A percentile compares a stretch with the other conserved stretches of the same genome.
Evolutionary conservation across 1,284 basidiomycete genomes (phyloP).

Genomic region (Naganishia albida): DNA sequence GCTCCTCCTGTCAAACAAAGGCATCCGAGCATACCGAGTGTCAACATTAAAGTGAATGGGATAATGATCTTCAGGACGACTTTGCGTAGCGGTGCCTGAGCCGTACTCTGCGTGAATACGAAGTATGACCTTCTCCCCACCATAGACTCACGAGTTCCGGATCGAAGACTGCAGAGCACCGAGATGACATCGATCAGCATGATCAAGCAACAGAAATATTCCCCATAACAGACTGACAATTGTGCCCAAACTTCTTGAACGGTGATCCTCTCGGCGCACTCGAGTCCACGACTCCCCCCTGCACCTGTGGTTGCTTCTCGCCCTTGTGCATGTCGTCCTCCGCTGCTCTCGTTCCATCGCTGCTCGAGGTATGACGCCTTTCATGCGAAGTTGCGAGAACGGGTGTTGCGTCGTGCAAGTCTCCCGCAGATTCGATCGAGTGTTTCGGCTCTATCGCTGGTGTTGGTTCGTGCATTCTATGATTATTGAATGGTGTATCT

Average conservation of each 20-base stretch:
- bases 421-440: too few relatives aligned
- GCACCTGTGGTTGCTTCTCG: neutral
- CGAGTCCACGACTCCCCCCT: neutral
- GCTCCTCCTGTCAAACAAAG: neutral
- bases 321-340: neutral
- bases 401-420: too few relatives aligned
- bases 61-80: conserved; percentile 30
- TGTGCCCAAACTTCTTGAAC: conserved; percentile 21
- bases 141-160: conserved; percentile 24
- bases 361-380: conserved; percentile 14
- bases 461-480: too few relatives aligned
- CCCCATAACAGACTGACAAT: conserved; percentile 14
- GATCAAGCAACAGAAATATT: too few relatives aligned
- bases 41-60: neutral
- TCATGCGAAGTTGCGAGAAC: neutral
- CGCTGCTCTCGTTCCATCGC: conserved; percentile 10
- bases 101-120: neutral
- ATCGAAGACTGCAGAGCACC: conserved; percentile 28
- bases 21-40: conserved; percentile 4
- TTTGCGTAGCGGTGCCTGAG: conserved; percentile 30
- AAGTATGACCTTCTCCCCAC: neutral
- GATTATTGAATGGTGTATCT: too few relatives aligned
- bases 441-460: too few relatives aligned
- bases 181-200: too few relatives aligned
- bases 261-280: conserved; percentile 3